Conservation (phyloP, 768 basidiomycete genomes). For the Trametes coccinea region DNA sequence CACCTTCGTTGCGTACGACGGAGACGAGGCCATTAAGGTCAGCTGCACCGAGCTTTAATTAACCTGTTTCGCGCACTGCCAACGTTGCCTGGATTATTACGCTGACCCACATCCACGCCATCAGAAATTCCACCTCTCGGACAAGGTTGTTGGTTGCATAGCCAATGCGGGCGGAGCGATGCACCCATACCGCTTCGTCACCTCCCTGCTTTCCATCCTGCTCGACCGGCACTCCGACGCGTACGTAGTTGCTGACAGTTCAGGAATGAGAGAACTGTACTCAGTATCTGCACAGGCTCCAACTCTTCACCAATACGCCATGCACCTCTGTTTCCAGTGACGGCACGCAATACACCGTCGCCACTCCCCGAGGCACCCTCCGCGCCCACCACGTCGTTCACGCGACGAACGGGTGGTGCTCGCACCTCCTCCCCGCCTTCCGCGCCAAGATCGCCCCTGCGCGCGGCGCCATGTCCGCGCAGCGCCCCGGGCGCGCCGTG, state of each 20-base stretch:
- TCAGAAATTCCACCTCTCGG: slow-evolving; percentile 53
- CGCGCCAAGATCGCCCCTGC: slow-evolving; percentile 62
- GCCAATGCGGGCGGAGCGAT: slow-evolving; percentile 57
- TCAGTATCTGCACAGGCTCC: slow-evolving; percentile 44
- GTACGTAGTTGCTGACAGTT: slow-evolving; percentile 33
- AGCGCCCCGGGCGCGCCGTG: slow-evolving; percentile 49
- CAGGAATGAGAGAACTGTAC: background rate
- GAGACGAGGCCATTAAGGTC: slow-evolving; percentile 38
- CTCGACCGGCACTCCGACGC: slow-evolving; percentile 48
- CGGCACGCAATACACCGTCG: slow-evolving; percentile 48
- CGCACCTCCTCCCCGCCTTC: slow-evolving; percentile 67
- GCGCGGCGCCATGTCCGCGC: slow-evolving; percentile 64
- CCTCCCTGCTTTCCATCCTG: slow-evolving; percentile 55
- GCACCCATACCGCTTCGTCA: slow-evolving; percentile 72
- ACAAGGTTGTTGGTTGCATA: slow-evolving; percentile 50
- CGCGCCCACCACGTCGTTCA: slow-evolving; percentile 68
- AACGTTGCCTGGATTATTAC: background rate
- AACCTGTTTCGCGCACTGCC: background rate
- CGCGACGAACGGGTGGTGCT: slow-evolving; percentile 82
- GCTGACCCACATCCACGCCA: too few relatives aligned
- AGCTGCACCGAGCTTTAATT: slow-evolving; percentile 8
- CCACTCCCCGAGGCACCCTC: slow-evolving; percentile 61
- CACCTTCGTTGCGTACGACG: slow-evolving; percentile 31
- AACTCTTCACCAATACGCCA: slow-evolving; percentile 39
- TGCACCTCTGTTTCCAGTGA: slow-evolving; percentile 42